Evolutionary conservation across 2,329 filamentous ascomycete genomes (phyloP).

Genomic region (Cordyceps militaris): DNA sequence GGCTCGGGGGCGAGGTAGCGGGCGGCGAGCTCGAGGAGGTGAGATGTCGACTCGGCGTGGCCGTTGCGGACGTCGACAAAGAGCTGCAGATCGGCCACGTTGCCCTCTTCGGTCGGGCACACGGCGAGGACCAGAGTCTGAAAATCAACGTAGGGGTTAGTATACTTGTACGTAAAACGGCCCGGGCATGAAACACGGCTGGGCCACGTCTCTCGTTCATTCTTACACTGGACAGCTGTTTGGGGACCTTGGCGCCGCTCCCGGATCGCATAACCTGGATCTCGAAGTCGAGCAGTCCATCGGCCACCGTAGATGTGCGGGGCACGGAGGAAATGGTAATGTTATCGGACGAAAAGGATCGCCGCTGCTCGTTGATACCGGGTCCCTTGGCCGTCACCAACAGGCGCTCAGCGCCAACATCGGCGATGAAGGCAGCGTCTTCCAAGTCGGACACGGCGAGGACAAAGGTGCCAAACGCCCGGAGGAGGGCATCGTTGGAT

Average conservation of each 20-base stretch:
- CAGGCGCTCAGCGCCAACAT: slow-evolving; percentile 8
- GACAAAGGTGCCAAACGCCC: slow-evolving; percentile 7
- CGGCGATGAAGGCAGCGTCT: slow-evolving; percentile 5
- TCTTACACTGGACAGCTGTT: slow-evolving; percentile 10
- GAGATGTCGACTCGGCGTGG: not conserved
- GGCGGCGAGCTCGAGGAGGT: slow-evolving; percentile 12
- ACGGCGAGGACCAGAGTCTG: slow-evolving; percentile 6
- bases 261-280: slow-evolving; percentile 1
- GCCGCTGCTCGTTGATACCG: slow-evolving; percentile 6
- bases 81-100: slow-evolving; percentile 6
- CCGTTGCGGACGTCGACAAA: slow-evolving; percentile 12
- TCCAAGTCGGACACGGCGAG: slow-evolving; percentile 8
- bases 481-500: not conserved
- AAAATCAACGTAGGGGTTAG: not conserved
- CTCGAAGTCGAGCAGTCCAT: slow-evolving; percentile 6
- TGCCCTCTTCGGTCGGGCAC: not conserved
- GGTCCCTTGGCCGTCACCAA: slow-evolving; percentile 6
- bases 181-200: no score
- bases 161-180: not conserved
- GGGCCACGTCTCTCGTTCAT: not conserved
- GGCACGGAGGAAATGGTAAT: not conserved
- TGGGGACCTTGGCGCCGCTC: slow-evolving; percentile 4
- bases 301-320: not conserved
- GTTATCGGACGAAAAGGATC: not conserved
- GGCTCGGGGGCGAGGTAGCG: slow-evolving; percentile 7